These are phyloP conservation scores for Daucus carota DNA, from an alignment of 129 eudicot species.

Conservation along the genomic window DNA sequence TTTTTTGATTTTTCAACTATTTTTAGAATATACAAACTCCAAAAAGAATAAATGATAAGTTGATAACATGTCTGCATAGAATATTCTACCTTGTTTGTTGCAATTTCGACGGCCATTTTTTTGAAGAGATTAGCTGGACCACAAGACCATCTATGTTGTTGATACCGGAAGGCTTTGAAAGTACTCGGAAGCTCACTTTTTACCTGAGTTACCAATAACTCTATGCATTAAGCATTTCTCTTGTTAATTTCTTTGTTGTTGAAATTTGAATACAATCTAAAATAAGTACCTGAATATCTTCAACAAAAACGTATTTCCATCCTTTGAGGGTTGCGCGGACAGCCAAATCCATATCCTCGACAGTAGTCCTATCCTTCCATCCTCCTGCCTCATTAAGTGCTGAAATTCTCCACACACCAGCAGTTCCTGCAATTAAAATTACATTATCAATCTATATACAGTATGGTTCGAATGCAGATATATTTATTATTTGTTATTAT, in stretches of 20 bases:
- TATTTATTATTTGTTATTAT: neutral
- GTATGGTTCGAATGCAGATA: neutral
- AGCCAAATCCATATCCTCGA: conserved; percentile 96
- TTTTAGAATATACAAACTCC: too few relatives aligned
- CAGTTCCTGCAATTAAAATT: conserved; percentile 54
- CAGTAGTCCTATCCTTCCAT: conserved; percentile 92
- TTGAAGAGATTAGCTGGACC: conserved; percentile 93
- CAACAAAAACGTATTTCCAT: conserved; percentile 80
- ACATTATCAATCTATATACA: neutral
- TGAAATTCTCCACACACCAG: conserved; percentile 92
- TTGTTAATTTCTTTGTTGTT: neutral
- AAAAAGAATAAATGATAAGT: neutral
- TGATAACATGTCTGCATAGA: neutral
- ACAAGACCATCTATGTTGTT: conserved; percentile 97
- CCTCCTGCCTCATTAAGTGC: conserved; percentile 96
- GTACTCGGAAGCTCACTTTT: conserved; percentile 90
- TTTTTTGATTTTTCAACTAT: too few relatives aligned
- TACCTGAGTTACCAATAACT: conserved; percentile 26
- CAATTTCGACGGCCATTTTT: conserved; percentile 69
- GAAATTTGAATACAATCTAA: neutral
- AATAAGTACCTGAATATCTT: conserved; percentile 47
- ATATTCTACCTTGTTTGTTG: conserved; percentile 47
- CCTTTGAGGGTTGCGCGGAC: conserved; percentile 92
- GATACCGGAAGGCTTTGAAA: conserved; percentile 82
- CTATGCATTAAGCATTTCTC: neutral